phyloP scores from a whole-genome alignment of 192 early-diverging fungal genomes.

The Dispira simplex region DNA sequence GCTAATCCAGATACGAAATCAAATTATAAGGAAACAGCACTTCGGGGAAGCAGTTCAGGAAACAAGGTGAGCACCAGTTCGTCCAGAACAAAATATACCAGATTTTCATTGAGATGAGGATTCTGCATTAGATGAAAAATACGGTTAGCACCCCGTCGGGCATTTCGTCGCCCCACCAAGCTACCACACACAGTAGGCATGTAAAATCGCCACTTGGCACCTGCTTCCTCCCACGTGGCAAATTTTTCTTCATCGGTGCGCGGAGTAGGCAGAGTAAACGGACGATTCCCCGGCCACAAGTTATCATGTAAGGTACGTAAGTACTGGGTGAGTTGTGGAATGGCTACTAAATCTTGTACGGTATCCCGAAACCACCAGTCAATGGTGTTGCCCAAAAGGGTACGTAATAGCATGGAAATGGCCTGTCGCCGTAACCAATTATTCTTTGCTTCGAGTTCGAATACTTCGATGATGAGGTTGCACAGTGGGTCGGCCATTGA shows the following conservation, averaged over 20 bases:
- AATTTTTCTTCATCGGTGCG: slow-evolving; percentile 23
- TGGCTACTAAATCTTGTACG: slow-evolving; percentile 16
- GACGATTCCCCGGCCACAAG: slow-evolving; percentile 23
- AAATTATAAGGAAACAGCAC: too few relatives aligned
- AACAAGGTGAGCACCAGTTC: slow-evolving; percentile 51
- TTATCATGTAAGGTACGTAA: slow-evolving; percentile 16
- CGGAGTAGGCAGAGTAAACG: slow-evolving; percentile 10
- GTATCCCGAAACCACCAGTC: slow-evolving; percentile 45
- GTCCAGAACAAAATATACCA: slow-evolving; percentile 64
- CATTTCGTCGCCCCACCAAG: slow-evolving; percentile 75
- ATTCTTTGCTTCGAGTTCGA: slow-evolving; percentile 74
- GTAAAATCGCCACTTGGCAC: slow-evolving; percentile 35
- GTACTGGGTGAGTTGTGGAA: slow-evolving; percentile 15
- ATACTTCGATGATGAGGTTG: slow-evolving; percentile 80
- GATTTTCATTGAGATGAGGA: slow-evolving; percentile 54
- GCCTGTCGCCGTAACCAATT: slow-evolving; percentile 85
- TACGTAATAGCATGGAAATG: slow-evolving; percentile 68
- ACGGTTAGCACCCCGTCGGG: slow-evolving; percentile 50
- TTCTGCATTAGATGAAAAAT: slow-evolving; percentile 62
- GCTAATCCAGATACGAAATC: too few relatives aligned
- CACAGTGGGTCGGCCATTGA: slow-evolving; percentile 22
- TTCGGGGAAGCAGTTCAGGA: slow-evolving; percentile 33
- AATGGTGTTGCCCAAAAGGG: slow-evolving; percentile 74
- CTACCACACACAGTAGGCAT: slow-evolving; percentile 52
- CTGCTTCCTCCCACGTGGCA: slow-evolving; percentile 29